A percentile compares a stretch with the other conserved stretches of the same genome.
Conservation (phyloP, 2,329 filamentous ascomycete species). For the Aspergillus brasiliensis region DNA sequence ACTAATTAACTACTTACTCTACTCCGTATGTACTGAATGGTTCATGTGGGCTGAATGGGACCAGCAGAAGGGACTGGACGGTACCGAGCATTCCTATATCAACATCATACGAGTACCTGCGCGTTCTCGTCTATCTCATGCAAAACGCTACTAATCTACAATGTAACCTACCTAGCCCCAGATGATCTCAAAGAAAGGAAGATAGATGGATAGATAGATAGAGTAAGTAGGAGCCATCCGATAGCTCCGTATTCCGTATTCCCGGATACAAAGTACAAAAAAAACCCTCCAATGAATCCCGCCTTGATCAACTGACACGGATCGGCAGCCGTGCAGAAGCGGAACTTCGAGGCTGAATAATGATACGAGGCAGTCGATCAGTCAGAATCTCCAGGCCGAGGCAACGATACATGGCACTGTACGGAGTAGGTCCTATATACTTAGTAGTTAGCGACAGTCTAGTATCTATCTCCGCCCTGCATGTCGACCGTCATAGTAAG, state of each 20-base stretch:
- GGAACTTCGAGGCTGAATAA: neutral
- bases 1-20: no score
- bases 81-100: neutral
- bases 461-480: neutral
- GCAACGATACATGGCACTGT: neutral
- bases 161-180: neutral
- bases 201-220: neutral
- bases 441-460: no score
- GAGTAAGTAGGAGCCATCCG: no score
- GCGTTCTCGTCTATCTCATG: no score
- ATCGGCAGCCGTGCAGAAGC: conserved; percentile 6
- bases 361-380: conserved; percentile 8
- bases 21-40: neutral
- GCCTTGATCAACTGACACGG: conserved; percentile 2
- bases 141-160: no score
- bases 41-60: neutral
- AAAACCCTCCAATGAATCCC: no score
- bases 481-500: neutral
- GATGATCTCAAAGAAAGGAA: neutral
- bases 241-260: no score
- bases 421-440: no score
- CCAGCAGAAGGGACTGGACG: neutral
- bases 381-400: conserved; percentile 1
- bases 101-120: no score
- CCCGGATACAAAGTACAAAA: no score